Percentiles rank a stretch among this genome's conserved stretches.
phyloP scores from a whole-genome alignment of 371 early-diverging fungal genomes.

The Syncephalis plumigaleata region DNA sequence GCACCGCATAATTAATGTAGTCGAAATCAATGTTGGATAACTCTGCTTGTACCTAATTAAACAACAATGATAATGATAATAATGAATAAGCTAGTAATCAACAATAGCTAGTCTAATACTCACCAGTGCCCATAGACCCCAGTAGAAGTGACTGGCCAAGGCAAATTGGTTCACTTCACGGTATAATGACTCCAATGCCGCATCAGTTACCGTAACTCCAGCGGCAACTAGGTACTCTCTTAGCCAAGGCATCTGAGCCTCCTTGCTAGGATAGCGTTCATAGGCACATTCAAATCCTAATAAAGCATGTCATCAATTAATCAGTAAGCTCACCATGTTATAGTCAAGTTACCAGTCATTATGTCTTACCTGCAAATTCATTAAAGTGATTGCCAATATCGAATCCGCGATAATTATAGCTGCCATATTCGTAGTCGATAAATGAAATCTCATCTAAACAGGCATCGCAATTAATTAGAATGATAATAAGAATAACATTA shows the following conservation, averaged over 20 bases:
- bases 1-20: constrained; percentile 76
- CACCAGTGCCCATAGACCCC: constrained; percentile 83
- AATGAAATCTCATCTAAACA: constrained; percentile 25
- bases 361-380: constrained; percentile 52
- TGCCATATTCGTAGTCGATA: constrained; percentile 92
- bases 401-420: constrained; percentile 66
- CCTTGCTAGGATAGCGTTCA: constrained; percentile 52
- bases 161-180: constrained; percentile 65
- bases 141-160: constrained; percentile 79
- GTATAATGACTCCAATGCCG: constrained; percentile 38
- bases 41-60: constrained; percentile 49
- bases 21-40: constrained; percentile 85
- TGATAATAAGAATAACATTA: no score
- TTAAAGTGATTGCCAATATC: constrained; percentile 93
- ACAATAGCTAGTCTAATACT: neutral
- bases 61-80: neutral
- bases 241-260: constrained; percentile 57
- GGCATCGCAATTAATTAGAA: no score
- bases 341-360: neutral
- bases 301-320: neutral
- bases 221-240: constrained; percentile 18
- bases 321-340: neutral
- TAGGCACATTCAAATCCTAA: constrained; percentile 84
- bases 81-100: neutral
- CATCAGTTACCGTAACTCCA: constrained; percentile 16